These are phyloP conservation scores for Mycena crocata DNA, from an alignment of 768 basidiomycete genomes.

Conservation along the genomic window DNA sequence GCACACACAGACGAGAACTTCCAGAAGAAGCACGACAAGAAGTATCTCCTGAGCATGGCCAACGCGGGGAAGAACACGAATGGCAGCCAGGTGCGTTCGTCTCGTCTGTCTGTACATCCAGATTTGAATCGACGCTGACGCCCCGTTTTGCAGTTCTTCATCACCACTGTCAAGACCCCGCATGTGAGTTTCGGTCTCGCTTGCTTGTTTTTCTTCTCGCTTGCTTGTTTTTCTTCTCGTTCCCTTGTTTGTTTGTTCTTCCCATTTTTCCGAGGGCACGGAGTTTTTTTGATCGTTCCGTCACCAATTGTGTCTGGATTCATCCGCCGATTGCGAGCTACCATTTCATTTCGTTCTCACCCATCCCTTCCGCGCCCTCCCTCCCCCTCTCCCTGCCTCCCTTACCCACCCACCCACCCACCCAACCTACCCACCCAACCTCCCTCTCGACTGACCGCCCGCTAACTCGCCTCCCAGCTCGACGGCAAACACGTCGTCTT, in stretches of 20 bases:
- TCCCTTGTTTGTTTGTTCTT: no score
- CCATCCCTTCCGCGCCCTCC: no score
- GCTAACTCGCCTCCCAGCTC: slow-evolving; percentile 65
- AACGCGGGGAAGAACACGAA: slow-evolving; percentile 88
- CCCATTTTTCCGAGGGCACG: no score
- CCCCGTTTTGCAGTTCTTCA: slow-evolving; percentile 75
- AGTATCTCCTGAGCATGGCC: slow-evolving; percentile 82
- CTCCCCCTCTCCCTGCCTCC: slow-evolving; percentile 50
- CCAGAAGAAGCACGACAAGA: slow-evolving; percentile 79
- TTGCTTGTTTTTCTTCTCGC: no score
- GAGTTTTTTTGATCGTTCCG: no score
- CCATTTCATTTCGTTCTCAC: no score
- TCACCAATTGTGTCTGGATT: no score
- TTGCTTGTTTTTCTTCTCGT: no score
- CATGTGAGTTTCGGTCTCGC: slow-evolving; percentile 54
- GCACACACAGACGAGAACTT: slow-evolving; percentile 84
- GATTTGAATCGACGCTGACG: not conserved
- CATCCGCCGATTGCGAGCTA: no score
- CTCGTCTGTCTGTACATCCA: not conserved
- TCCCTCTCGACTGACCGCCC: no score
- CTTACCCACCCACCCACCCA: no score
- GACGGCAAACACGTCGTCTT: slow-evolving; percentile 91
- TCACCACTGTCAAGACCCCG: slow-evolving; percentile 78
- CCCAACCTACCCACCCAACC: no score
- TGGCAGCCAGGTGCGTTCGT: slow-evolving; percentile 63